Evolutionary conservation across 2,329 filamentous ascomycete species (phyloP).

Genomic region (Phialophora verrucosa): DNA sequence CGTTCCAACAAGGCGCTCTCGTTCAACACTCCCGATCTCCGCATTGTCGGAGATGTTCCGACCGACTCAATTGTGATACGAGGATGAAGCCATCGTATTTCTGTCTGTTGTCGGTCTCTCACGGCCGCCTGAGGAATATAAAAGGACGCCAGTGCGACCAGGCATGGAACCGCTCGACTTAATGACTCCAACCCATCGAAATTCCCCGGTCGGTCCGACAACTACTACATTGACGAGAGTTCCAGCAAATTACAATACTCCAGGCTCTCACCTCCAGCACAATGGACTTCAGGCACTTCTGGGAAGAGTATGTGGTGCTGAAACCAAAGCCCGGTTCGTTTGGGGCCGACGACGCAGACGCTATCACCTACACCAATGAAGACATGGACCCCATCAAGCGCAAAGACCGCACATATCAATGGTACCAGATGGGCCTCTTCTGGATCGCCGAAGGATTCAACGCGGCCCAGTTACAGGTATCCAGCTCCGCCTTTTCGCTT

Average conservation of each 20-base stretch:
- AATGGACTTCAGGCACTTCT: conserved; percentile 21
- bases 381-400: conserved; percentile 28
- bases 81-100: conserved; percentile 4
- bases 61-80: not conserved
- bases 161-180: not conserved
- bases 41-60: conserved; percentile 9
- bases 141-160: not conserved
- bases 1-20: not conserved
- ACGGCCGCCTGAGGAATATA: conserved; percentile 3
- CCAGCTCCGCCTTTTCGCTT: conserved; percentile 27
- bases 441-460: conserved; percentile 29
- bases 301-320: conserved; percentile 25
- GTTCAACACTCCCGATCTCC: not conserved
- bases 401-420: conserved; percentile 26
- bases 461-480: conserved; percentile 24
- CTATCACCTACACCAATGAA: conserved; percentile 23
- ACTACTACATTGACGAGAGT: not conserved
- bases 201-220: not conserved
- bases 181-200: not conserved
- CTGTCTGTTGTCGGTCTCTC: not conserved
- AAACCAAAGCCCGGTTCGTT: conserved; percentile 25
- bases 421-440: conserved; percentile 29
- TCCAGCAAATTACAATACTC: not conserved
- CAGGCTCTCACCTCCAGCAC: not conserved
- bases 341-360: conserved; percentile 19